Evolutionary conservation across 441 rosid species (phyloP).

Genomic region (Gossypium davidsonii): DNA sequence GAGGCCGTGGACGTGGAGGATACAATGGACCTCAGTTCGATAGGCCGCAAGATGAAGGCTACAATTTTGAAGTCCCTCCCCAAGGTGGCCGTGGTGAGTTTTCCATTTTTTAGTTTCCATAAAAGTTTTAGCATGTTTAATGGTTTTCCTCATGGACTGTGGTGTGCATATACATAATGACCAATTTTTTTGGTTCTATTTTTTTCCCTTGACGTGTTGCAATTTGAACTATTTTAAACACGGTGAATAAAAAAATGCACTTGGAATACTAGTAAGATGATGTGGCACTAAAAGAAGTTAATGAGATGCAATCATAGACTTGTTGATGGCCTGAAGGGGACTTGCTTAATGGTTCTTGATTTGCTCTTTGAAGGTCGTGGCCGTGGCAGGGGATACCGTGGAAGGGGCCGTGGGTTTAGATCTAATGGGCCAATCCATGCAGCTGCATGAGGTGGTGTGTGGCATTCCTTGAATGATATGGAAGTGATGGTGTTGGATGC

Average conservation of each 20-base stretch:
- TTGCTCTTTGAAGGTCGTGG: constrained; percentile 51
- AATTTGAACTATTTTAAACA: constrained; percentile 19
- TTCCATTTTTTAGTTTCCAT: neutral
- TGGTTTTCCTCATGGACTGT: neutral
- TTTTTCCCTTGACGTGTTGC: neutral
- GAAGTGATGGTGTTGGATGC: constrained; percentile 17
- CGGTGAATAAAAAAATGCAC: constrained; percentile 5
- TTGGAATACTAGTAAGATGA: neutral
- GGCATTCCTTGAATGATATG: constrained; percentile 16
- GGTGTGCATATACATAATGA: constrained; percentile 20
- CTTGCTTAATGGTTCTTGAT: neutral
- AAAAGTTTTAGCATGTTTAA: neutral
- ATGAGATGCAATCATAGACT: constrained; percentile 10
- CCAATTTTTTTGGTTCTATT: neutral
- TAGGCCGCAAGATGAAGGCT: constrained; percentile 63
- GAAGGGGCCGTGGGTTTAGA: constrained; percentile 73
- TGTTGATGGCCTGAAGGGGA: neutral
- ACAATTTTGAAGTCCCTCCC: constrained; percentile 40
- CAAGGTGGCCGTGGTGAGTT: constrained; percentile 50
- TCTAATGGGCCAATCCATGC: constrained; percentile 54
- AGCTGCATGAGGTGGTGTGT: constrained; percentile 38
- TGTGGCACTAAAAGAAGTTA: neutral
- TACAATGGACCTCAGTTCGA: constrained; percentile 50
- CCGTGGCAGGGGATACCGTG: constrained; percentile 73
- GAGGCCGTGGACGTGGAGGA: constrained; percentile 82